Evolutionary conservation across 441 rosid genomes (phyloP).

Genomic region (Brassica hybrid): DNA sequence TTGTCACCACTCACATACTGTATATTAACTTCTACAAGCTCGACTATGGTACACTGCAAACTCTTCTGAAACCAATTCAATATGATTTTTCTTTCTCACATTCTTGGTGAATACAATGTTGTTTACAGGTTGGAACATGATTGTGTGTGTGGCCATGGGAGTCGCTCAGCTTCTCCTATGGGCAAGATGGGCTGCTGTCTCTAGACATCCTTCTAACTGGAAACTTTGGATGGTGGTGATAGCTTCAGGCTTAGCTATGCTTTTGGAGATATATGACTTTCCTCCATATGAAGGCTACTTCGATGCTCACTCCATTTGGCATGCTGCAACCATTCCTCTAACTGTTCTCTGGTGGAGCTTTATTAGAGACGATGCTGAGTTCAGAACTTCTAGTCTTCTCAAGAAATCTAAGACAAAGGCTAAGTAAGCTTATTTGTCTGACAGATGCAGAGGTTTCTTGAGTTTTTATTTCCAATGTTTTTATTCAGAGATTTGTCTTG

Average conservation of each 20-base stretch:
- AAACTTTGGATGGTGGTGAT: constrained; percentile 83
- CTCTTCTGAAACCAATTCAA: constrained; percentile 20
- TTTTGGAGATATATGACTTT: constrained; percentile 86
- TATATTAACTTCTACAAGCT: constrained; percentile 76
- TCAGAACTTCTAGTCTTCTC: constrained; percentile 56
- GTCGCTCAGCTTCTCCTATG: constrained; percentile 82
- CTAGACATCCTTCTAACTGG: constrained; percentile 80
- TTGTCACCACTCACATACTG: too few relatives aligned
- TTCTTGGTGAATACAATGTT: constrained; percentile 10
- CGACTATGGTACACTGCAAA: constrained; percentile 67
- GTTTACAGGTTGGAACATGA: constrained; percentile 89
- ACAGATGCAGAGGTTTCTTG: constrained; percentile 25
- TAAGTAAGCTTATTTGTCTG: constrained; percentile 19
- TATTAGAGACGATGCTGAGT: constrained; percentile 77
- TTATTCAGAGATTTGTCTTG: constrained; percentile 1
- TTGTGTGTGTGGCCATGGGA: constrained; percentile 80
- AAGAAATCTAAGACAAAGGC: constrained; percentile 61
- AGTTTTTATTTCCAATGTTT: background rate
- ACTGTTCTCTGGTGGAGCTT: constrained; percentile 97
- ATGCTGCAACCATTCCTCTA: constrained; percentile 76
- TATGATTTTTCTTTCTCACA: background rate
- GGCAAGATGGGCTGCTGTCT: constrained; percentile 86
- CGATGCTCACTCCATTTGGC: constrained; percentile 94
- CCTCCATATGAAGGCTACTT: constrained; percentile 54
- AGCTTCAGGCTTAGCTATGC: constrained; percentile 83